Evolutionary conservation across 345 rosid genomes (phyloP).

Genomic region (Linum usitatissimum): DNA sequence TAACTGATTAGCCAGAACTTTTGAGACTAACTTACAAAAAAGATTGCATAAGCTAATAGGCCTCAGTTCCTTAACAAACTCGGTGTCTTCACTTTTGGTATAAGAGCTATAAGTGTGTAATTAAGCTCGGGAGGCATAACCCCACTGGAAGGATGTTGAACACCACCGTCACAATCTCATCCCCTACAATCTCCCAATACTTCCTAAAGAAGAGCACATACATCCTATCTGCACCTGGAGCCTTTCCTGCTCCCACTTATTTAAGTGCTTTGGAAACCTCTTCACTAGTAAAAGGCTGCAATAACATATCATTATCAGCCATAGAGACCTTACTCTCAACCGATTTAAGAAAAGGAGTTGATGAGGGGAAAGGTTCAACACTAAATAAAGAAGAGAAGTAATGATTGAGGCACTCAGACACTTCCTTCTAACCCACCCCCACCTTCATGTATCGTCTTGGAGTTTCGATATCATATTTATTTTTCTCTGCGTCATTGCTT

Average conservation of each 20-base stretch:
- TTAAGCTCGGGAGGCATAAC: background rate
- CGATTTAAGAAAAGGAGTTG: background rate
- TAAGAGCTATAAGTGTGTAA: background rate
- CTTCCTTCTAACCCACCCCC: background rate
- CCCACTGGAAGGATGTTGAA: background rate
- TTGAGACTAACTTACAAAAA: background rate
- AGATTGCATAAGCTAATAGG: background rate
- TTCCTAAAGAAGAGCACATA: background rate
- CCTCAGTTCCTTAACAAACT: background rate
- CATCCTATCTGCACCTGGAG: background rate
- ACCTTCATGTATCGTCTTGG: background rate
- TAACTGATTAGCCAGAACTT: background rate
- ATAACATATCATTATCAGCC: background rate
- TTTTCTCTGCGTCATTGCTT: background rate
- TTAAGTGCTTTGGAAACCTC: background rate
- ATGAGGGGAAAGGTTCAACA: background rate
- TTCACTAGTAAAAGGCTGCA: background rate
- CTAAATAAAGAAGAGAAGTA: no score
- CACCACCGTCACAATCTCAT: background rate
- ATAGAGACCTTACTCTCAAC: background rate
- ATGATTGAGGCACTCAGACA: background rate
- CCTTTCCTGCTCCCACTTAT: background rate
- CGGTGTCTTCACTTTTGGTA: background rate
- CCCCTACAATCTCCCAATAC: background rate
- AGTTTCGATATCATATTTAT: background rate